A percentile compares a stretch with the other conserved stretches of the same genome.
phyloP scores from a whole-genome alignment of 2,329 filamentous ascomycete genomes.

The Talaromyces verruculosus region DNA sequence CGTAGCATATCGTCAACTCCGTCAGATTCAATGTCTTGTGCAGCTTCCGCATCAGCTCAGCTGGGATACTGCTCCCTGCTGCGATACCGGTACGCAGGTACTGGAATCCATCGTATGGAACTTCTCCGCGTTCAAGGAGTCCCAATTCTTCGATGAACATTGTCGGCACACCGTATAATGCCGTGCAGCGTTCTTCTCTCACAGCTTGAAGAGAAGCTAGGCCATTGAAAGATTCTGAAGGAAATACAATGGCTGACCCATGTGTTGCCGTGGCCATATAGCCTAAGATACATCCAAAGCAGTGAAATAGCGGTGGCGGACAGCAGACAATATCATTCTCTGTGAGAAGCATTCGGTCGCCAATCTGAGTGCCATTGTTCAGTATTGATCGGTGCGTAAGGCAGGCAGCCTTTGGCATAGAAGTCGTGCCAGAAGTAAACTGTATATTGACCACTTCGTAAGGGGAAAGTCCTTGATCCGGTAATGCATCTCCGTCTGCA shows the following conservation, averaged over 20 bases:
- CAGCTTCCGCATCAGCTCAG: constrained; percentile 66
- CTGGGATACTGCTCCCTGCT: constrained; percentile 81
- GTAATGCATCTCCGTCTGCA: constrained; percentile 43
- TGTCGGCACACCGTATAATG: constrained; percentile 84
- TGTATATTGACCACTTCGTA: constrained; percentile 88
- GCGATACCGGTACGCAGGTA: constrained; percentile 84
- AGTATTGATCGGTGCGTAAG: constrained; percentile 81
- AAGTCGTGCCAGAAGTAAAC: constrained; percentile 95
- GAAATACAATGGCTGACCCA: constrained; percentile 77
- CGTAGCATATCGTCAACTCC: constrained; percentile 90
- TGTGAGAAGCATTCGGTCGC: constrained; percentile 76
- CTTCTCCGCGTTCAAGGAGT: constrained; percentile 59
- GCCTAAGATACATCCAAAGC: constrained; percentile 89
- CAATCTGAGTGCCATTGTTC: constrained; percentile 88
- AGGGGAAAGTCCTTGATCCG: constrained; percentile 51
- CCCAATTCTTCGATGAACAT: constrained; percentile 93
- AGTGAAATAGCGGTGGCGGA: constrained; percentile 62
- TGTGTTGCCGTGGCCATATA: constrained; percentile 93
- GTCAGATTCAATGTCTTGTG: constrained; percentile 72
- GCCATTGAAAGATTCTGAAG: constrained; percentile 83
- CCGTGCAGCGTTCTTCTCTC: constrained; percentile 63
- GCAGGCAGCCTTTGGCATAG: constrained; percentile 85
- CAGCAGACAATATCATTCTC: constrained; percentile 68
- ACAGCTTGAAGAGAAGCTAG: constrained; percentile 65
- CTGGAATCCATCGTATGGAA: constrained; percentile 57